Percentiles rank a stretch among this genome's conserved stretches.
These are phyloP conservation scores for Colletotrichum siamense DNA, from an alignment of 2,329 filamentous ascomycete species.

Conservation along the genomic window DNA sequence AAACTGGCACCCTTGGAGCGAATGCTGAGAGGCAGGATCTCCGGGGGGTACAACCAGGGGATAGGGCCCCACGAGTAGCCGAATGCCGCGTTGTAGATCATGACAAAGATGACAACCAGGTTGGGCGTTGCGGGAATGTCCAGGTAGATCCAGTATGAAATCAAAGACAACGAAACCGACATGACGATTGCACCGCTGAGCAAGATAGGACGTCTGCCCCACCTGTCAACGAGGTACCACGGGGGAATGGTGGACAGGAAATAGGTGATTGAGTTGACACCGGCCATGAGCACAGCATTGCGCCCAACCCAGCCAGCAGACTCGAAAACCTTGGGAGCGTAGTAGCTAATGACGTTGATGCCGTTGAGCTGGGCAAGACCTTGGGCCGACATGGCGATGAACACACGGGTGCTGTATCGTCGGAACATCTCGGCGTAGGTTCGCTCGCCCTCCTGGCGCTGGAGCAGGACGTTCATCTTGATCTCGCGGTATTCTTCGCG, in stretches of 20 bases:
- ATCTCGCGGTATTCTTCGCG: constrained; percentile 97
- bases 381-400: constrained; percentile 99
- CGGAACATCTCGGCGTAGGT: constrained; percentile 94
- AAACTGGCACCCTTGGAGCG: constrained; percentile 96
- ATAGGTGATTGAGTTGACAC: constrained; percentile 91
- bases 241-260: constrained; percentile 91
- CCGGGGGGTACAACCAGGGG: constrained; percentile 97
- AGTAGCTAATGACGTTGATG: constrained; percentile 99
- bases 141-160: constrained; percentile 95
- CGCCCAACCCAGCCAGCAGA: constrained; percentile 95
- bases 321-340: constrained; percentile 95
- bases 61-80: constrained; percentile 96
- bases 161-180: constrained; percentile 84
- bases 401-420: constrained; percentile 87
- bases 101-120: constrained; percentile 91
- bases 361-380: constrained; percentile 95
- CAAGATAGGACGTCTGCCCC: constrained; percentile 88
- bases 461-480: constrained; percentile 95
- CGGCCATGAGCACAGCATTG: constrained; percentile 93
- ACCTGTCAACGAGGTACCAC: constrained; percentile 95
- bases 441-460: constrained; percentile 93
- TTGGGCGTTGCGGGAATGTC: constrained; percentile 80
- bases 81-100: constrained; percentile 98
- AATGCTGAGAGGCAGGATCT: constrained; percentile 95
- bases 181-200: constrained; percentile 89